Conservation (phyloP, 1,284 basidiomycete species). For the Ceratobasidium papillatum region DNA sequence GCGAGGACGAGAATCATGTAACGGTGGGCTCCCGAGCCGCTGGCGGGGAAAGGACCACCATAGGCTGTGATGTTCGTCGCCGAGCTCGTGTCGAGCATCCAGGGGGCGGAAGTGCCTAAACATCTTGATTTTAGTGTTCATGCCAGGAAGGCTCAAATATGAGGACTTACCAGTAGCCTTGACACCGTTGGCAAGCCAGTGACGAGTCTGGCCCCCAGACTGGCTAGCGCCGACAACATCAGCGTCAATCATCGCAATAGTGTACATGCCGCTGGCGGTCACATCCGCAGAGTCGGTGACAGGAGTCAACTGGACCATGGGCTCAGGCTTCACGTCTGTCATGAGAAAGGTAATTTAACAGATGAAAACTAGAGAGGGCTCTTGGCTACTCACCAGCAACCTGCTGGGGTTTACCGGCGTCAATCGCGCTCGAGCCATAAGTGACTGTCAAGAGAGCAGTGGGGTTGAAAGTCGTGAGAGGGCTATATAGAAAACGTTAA, state of each 20-base stretch:
- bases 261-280: conserved; percentile 60
- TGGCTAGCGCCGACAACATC: conserved; percentile 66
- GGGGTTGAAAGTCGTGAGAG: conserved; percentile 62
- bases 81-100: conserved; percentile 58
- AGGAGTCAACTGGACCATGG: conserved; percentile 60
- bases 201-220: conserved; percentile 67
- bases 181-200: conserved; percentile 81
- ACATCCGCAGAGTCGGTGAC: conserved; percentile 56
- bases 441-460: conserved; percentile 62
- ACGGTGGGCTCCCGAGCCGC: conserved; percentile 76
- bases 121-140: conserved; percentile 7
- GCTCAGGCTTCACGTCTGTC: conserved; percentile 63
- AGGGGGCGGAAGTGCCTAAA: conserved; percentile 49
- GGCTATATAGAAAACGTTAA: not conserved
- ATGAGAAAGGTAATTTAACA: not conserved
- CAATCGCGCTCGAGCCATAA: conserved; percentile 60
- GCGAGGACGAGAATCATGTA: conserved; percentile 50
- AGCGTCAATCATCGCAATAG: conserved; percentile 77
- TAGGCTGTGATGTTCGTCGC: conserved; percentile 71
- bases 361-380: not conserved
- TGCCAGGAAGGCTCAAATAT: not conserved
- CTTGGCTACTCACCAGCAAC: conserved; percentile 61
- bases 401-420: conserved; percentile 67
- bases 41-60: conserved; percentile 73
- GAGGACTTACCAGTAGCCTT: conserved; percentile 56